Base-by-base conservation (phyloP, 164 flowering plant species). In the Piper betle region DNA sequence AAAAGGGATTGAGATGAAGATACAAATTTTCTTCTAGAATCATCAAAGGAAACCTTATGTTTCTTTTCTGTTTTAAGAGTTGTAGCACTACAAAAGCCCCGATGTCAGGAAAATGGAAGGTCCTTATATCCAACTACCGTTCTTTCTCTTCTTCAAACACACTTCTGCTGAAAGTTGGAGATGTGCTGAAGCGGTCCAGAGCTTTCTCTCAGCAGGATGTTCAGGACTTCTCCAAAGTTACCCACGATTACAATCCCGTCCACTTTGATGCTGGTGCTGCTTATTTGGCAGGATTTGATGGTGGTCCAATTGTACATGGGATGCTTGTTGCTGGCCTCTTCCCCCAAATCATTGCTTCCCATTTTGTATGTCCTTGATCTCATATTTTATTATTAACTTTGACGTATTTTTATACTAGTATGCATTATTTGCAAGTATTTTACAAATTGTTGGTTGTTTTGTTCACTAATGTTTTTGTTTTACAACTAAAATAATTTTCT, bases 301-400 rank as follows among this genome's bases (percentile, higher is more conserved):
- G 10, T 9, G 90, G 72, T 68, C 69, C 78, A 8, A 68, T 88
- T 37, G 94, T 91, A 58, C 96, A 86, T 48, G 97, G 97, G 50
- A 78, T 91, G 88, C 94, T 91, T 19, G 88, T 91, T 39, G 91
- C 92, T 62, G 53, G 87, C 8, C 67, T 91, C 58, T 88, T 88
- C 70, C 96, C 96, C 33, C 72, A 69, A 39, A 83, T 88, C 48
- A 84, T 88, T 55, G 75, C 97, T 40, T 75, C 84, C 46, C 83
- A 84, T 59, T 88, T 80, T 66, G 96, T 87, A 71, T 81, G 91
- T 77, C 18, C 60, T 19, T 19, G 2, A 37, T 43, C 41, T 37
- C 19, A 40, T 41, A 11, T 12, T 59, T 25, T 52, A 52, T 53
- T 58, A 12, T n/a, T 9, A 2, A 4, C 13, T 38, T 37, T 0